phyloP scores from a whole-genome alignment of 2,329 filamentous ascomycete species.

The Chaetoscypha palmicola region DNA sequence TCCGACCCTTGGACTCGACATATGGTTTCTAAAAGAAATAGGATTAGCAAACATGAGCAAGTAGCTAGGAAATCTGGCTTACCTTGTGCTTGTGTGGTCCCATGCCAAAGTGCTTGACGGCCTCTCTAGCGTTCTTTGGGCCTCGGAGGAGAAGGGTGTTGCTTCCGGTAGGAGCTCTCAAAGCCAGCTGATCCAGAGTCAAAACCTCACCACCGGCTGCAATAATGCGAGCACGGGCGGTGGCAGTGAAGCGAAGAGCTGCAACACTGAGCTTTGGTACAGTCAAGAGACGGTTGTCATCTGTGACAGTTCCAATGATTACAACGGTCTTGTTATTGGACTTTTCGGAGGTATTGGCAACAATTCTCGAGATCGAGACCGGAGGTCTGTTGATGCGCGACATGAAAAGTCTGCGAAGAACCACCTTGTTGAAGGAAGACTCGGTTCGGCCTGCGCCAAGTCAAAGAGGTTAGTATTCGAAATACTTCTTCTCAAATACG shows the following conservation, averaged over 20 bases:
- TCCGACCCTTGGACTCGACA: slow-evolving; percentile 96
- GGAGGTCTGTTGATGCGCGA: slow-evolving; percentile 97
- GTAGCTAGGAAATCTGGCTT: slow-evolving; percentile 33
- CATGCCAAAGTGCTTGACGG: slow-evolving; percentile 98
- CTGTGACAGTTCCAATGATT: slow-evolving; percentile 89
- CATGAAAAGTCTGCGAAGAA: slow-evolving; percentile 96
- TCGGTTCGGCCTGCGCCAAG: slow-evolving; percentile 93
- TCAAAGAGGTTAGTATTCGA: too few relatives aligned
- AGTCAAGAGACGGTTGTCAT: slow-evolving; percentile 89
- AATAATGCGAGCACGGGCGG: slow-evolving; percentile 85
- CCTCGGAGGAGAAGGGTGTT: slow-evolving; percentile 97
- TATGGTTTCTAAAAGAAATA: slow-evolving; percentile 92
- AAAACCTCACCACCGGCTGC: slow-evolving; percentile 92
- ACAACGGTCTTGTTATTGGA: slow-evolving; percentile 80
- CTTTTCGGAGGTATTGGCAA: slow-evolving; percentile 57
- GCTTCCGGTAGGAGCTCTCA: slow-evolving; percentile 88
- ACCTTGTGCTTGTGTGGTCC: slow-evolving; percentile 98
- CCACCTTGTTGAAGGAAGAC: slow-evolving; percentile 96
- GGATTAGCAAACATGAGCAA: slow-evolving; percentile 31
- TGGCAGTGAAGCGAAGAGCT: slow-evolving; percentile 93
- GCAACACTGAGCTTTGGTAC: slow-evolving; percentile 91
- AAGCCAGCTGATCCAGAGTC: slow-evolving; percentile 94
- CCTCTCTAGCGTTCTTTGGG: slow-evolving; percentile 96
- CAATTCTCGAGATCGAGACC: slow-evolving; percentile 89
- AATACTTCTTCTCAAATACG: too few relatives aligned